Evolutionary conservation across 2,329 filamentous ascomycete genomes (phyloP), one percentile per base, ranked within the genome.

Genomic region (Didymella keratinophila): DNA sequence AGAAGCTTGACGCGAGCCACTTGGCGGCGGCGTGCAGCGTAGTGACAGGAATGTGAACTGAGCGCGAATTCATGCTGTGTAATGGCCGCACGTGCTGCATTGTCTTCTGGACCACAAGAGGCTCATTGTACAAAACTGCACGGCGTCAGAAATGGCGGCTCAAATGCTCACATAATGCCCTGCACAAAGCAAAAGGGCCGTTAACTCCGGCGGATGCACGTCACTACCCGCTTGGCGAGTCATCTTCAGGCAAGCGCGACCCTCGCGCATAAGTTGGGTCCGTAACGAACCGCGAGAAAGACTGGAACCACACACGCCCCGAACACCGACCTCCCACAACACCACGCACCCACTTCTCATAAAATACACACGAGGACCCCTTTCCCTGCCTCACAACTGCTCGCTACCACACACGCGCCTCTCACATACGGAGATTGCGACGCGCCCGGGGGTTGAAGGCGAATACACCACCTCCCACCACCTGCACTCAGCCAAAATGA

Each of bases 401-500:
- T 68, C 66, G 61, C 64, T 67, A 67, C 67, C 68, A 46, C 56
- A 60, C 32, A 46, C 56, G 20, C 55, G 36, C 37, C 28, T 32
- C 30, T 44, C 56, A 42, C 50, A 58, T 27, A 34, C 45, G 16
- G 34, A 51, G 34, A 51, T 39, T 43, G 47, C 30, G 36, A 49
- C 56, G 56, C 56, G 50, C 27, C 45, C 16, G 20, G 51, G 37
- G 37, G 32, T 41, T 48, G 50, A 58, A 23, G 50, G 21, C 45
- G 45, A 54, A 45, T 23, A 53, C 58, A 50, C 48, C 54, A 50
- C 53, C 63, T 59, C 56, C 52, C 39, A 62, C 43, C 32, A 23
- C 21, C 18, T 20, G 21, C 52, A 45, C 36, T 20, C 52, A 27
- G 53, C 58, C 61, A 60, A 49, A 20, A 71, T 71, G 69, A 64